Evolutionary conservation across 2,329 filamentous ascomycete species (phyloP), one percentile per base, ranked within the genome.

Genomic region (Xenosphaeropsis pyriputrescens): DNA sequence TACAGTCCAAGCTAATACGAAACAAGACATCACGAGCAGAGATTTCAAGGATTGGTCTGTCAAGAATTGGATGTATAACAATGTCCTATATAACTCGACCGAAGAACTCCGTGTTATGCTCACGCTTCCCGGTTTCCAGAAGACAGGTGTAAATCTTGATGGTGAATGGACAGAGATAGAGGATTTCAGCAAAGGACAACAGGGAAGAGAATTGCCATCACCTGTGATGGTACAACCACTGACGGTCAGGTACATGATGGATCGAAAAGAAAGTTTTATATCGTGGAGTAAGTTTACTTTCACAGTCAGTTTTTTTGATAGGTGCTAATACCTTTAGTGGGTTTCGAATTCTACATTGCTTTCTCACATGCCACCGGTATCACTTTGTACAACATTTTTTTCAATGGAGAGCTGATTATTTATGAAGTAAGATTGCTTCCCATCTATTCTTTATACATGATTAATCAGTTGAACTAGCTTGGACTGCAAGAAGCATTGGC

Each of bases 331-430:
- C 14, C 16, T 5, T 14, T 12, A 32, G 31, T 69, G 64, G 64
- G 61, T 39, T 70, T 62, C 43, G 56, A 49, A 38, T 70, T 75
- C 46, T 74, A 65, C 45, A 54, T 71, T n/a, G 57, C 56, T 3
- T 67, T 68, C 36, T 59, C 56, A 1, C 55, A 59, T 7, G 67
- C 70, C 40, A 59, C 59, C 0, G 70, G 68, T 0, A 54, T 74
- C 29, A 47, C 58, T 0, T 53, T 75, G 1, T 65, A 64, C 46
- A 62, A 75, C 41, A 63, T 75, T 33, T 54, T 57, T 14, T 72
- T 64, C 57, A 68, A 70, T 45, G 67, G 65, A n/a, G 59, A 70
- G 41, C 57, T 67, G 6, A 50, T 75, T 6, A 53, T 75, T 9
- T 75, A 73, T 40, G 70, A 75, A 42, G 55, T 75, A 2, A 62